phyloP scores from a whole-genome alignment of 164 flowering plant genomes.

The Vitis vinifera region ASM3070453v1 NC_081822.1:36500001-36500500 shows the following conservation, averaged over 20 bases:
- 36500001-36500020: slow-evolving; percentile 47
- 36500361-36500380: background rate
- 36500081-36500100: slow-evolving; percentile 50
- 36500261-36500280: background rate
- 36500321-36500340: background rate
- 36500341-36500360: background rate
- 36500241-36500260: background rate
- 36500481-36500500: no score
- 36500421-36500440: no score
- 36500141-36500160: background rate
- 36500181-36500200: no score
- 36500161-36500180: background rate
- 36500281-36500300: no score
- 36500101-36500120: slow-evolving; percentile 55
- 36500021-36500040: slow-evolving; percentile 48
- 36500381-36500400: no score
- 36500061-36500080: slow-evolving; percentile 50
- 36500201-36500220: no score
- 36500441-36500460: no score
- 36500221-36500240: background rate
- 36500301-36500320: background rate
- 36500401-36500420: no score
- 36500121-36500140: slow-evolving; percentile 29
- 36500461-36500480: no score
- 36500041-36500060: slow-evolving; percentile 88